Evolutionary conservation across 1,284 basidiomycete genomes (phyloP).

Genomic region (Microbotryum violaceum): DNA sequence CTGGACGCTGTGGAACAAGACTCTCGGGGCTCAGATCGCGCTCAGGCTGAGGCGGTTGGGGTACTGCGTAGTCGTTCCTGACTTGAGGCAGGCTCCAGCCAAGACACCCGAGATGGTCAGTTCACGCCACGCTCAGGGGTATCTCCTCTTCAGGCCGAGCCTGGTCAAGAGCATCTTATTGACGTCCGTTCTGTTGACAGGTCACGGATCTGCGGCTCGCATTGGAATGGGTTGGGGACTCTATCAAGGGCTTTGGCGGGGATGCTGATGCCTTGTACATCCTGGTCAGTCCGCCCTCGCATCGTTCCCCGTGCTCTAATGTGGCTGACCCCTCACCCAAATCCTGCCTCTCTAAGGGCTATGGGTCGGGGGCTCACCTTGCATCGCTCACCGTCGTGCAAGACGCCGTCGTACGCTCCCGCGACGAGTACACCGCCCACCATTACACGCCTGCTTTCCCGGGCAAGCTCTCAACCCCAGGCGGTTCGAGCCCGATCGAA

Average conservation of each 20-base stretch:
- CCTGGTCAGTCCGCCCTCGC: neutral
- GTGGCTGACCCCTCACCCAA: no score
- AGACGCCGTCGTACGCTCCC: conserved; percentile 40
- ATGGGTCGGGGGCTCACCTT: conserved; percentile 33
- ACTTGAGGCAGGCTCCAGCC: conserved; percentile 27
- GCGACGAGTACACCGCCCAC: conserved; percentile 26
- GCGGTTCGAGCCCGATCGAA: conserved; percentile 3
- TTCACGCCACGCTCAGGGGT: neutral
- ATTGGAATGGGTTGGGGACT: conserved; percentile 40
- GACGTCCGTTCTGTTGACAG: conserved; percentile 37
- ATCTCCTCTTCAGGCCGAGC: conserved; percentile 19
- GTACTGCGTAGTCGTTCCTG: conserved; percentile 42
- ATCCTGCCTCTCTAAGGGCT: conserved; percentile 14
- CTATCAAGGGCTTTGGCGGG: conserved; percentile 39
- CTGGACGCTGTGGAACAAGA: conserved; percentile 33
- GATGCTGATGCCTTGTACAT: conserved; percentile 34
- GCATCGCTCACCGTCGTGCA: conserved; percentile 40
- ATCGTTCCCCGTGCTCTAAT: no score
- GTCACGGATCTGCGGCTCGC: conserved; percentile 40
- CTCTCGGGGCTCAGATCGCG: conserved; percentile 38
- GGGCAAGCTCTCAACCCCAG: neutral
- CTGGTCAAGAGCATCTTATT: conserved; percentile 31
- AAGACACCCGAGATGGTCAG: conserved; percentile 8
- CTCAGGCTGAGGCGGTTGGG: conserved; percentile 39
- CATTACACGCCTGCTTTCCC: neutral